A percentile compares a stretch with the other conserved stretches of the same genome.
Conservation (phyloP, 2,329 filamentous ascomycete species). For the Pseudopyricularia cyperi region DNA sequence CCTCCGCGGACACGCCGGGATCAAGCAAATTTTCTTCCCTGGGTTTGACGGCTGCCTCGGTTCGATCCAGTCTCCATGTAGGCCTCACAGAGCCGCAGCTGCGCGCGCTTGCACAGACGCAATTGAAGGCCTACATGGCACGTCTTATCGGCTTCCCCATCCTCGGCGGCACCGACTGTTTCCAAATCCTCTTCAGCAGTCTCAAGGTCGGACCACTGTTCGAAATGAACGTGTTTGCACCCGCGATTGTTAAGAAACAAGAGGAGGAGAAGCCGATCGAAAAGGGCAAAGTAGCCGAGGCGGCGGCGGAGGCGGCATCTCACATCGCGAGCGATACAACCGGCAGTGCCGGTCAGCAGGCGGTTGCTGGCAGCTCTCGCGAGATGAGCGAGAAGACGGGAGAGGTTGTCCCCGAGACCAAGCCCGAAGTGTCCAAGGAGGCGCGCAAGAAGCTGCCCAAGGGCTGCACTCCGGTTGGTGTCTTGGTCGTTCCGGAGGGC, state of each 20-base stretch:
- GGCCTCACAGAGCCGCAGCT: slow-evolving; percentile 2
- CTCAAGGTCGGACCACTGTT: slow-evolving; percentile 1
- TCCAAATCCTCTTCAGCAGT: slow-evolving; percentile 1
- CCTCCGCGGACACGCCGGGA: background rate
- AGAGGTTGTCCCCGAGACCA: background rate
- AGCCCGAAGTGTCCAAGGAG: background rate
- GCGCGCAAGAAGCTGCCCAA: background rate
- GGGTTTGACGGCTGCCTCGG: background rate
- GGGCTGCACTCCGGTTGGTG: background rate
- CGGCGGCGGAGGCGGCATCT: background rate
- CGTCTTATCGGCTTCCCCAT: background rate
- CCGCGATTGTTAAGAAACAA: background rate
- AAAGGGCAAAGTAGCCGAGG: background rate
- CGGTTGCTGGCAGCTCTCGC: background rate
- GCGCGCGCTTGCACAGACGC: background rate
- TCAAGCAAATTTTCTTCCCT: background rate
- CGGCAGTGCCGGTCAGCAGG: background rate
- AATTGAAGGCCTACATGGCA: background rate
- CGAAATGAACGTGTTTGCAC: slow-evolving; percentile 1
- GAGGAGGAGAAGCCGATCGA: background rate
- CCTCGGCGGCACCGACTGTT: background rate
- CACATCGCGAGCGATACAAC: background rate
- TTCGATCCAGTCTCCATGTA: background rate
- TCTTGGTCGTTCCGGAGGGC: background rate
- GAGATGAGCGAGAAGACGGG: background rate